A percentile compares a stretch with the other conserved stretches of the same genome.
phyloP scores from a whole-genome alignment of 2,329 filamentous ascomycete species.

The Xylariaceae sp. region DNA sequence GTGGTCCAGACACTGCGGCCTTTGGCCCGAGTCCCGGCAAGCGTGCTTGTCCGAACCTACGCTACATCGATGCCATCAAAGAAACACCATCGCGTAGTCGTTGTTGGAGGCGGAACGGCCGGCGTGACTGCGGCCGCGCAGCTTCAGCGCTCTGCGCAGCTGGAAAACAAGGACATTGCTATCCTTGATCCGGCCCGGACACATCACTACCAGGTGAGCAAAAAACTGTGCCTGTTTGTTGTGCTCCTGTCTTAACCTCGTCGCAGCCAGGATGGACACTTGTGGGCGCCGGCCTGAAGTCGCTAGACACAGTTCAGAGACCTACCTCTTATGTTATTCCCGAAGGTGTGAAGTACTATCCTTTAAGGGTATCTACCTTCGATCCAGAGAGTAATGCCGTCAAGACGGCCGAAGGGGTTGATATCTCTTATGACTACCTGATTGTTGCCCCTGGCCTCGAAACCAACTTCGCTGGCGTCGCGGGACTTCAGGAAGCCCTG shows the following conservation, averaged over 20 bases:
- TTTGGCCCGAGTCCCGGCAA: slow-evolving; percentile 19
- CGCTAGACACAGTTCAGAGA: slow-evolving; percentile 26
- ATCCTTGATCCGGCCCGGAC: slow-evolving; percentile 33
- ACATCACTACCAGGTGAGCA: slow-evolving; percentile 33
- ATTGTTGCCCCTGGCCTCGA: slow-evolving; percentile 35
- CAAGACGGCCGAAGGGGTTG: slow-evolving; percentile 32
- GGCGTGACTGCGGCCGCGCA: slow-evolving; percentile 63
- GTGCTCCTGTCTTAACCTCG: slow-evolving; percentile 6
- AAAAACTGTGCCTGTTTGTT: background rate
- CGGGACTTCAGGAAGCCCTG: slow-evolving; percentile 33
- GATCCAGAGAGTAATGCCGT: slow-evolving; percentile 34
- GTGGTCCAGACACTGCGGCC: slow-evolving; percentile 14
- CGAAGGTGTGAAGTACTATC: slow-evolving; percentile 33
- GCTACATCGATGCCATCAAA: slow-evolving; percentile 29
- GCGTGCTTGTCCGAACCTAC: slow-evolving; percentile 21
- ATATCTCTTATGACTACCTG: slow-evolving; percentile 35
- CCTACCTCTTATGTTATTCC: slow-evolving; percentile 31
- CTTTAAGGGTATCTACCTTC: slow-evolving; percentile 31
- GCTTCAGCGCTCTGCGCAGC: slow-evolving; percentile 41
- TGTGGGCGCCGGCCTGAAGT: slow-evolving; percentile 34
- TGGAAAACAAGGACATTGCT: slow-evolving; percentile 33
- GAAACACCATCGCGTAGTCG: slow-evolving; percentile 55
- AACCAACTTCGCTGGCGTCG: slow-evolving; percentile 33
- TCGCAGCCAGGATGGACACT: slow-evolving; percentile 35
- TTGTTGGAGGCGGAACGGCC: slow-evolving; percentile 62